phyloP scores from a whole-genome alignment of 257 asterid genomes.

The Jaltomata sinuosa region DNA sequence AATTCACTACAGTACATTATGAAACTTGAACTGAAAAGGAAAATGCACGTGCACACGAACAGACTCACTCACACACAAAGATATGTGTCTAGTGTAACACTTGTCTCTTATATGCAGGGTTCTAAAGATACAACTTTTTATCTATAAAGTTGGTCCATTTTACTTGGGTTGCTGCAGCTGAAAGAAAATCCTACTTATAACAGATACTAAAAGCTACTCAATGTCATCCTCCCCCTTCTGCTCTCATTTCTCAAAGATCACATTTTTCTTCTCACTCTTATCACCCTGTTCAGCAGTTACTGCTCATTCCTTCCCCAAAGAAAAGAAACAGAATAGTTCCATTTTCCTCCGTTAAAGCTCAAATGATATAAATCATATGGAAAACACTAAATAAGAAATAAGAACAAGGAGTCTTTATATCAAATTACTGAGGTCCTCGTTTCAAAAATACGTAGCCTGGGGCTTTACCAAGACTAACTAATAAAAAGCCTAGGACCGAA shows the following conservation, averaged over 20 bases:
- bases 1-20: background rate
- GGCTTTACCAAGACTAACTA: no score
- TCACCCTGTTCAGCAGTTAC: background rate
- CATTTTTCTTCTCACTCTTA: background rate
- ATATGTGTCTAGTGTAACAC: background rate
- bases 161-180: background rate
- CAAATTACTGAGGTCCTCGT: no score
- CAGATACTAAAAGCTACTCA: background rate
- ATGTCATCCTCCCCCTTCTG: background rate
- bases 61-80: background rate
- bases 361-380: background rate
- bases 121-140: background rate
- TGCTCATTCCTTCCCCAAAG: background rate
- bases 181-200: background rate
- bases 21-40: background rate
- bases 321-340: background rate
- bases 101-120: background rate
- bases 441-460: no score
- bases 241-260: background rate
- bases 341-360: background rate
- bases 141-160: background rate
- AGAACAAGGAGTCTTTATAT: no score
- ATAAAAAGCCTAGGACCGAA: no score
- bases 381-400: no score
- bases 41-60: background rate